Base-by-base conservation (phyloP, 169 alveolate genomes). In the Amoebophrya sp. region DNA sequence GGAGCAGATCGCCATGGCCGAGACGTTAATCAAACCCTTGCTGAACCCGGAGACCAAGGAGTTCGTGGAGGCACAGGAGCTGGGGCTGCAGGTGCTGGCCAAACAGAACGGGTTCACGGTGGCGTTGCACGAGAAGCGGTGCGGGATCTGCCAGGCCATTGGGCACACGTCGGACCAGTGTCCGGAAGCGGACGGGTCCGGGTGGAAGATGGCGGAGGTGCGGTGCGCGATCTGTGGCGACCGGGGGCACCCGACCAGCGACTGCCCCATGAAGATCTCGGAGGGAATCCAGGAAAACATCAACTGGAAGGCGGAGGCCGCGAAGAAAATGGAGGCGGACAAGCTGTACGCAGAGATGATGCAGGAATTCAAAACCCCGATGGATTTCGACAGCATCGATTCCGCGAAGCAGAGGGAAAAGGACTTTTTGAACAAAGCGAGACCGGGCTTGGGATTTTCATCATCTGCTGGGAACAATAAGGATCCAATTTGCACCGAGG, bases 201-300 rank as follows among this genome's bases (percentile, higher is more conserved):
- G 53, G 0, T 93, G 91, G 92, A 90, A 93, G 90, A 90, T 77
- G 40, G 92, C 94, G 29, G 90, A 93, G 29, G 94, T 93, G 90
- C 93, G 90, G 12, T 97, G 98, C 91, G 95, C 95, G 77, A 92
- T 97, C 39, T 97, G 98, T 90, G 98, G 98, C 1, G 98, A 97
- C 90, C 95, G 95, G 95, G 98, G 98, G 0, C 98, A 97, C 93
- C 94, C 96, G 33, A 97, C 98, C 32, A 95, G 94, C 91, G 98
- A 97, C 94, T 97, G 98, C 92, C 96, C 96, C 91, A 92, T 95
- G 93, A 96, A 96, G 0, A 92, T 92, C 29, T 1, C 2, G 32
- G 83, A 66, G 7, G 32, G 32, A 2, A n/a, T 66, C 39, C 32
- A 7, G 83, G 35, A 18, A 25, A 66, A 66, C 83, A 25, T 66